Evolutionary conservation across 2,329 filamentous ascomycete genomes (phyloP).

Genomic region (Aspergillus melleus): DNA sequence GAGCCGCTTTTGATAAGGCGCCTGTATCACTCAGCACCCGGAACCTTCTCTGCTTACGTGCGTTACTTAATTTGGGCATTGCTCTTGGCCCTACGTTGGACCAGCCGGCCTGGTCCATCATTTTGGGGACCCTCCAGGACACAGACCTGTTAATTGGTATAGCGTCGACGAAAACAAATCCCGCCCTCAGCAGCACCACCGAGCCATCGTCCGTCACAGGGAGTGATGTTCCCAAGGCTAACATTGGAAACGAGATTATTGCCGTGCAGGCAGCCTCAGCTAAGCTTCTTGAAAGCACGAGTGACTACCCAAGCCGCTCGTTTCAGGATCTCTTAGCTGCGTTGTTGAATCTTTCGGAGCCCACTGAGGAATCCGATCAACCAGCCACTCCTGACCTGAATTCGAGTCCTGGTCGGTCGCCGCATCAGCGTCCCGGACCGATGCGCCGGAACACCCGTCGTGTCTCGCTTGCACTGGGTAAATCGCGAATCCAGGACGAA

Average conservation of each 20-base stretch:
- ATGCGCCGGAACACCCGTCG: slow-evolving; percentile 41
- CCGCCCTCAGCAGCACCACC: slow-evolving; percentile 24
- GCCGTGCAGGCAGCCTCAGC: slow-evolving; percentile 86
- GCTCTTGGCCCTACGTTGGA: slow-evolving; percentile 86
- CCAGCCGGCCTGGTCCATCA: slow-evolving; percentile 76
- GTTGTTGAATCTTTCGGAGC: slow-evolving; percentile 67
- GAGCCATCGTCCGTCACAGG: slow-evolving; percentile 27
- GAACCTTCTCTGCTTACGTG: slow-evolving; percentile 85
- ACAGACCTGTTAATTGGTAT: slow-evolving; percentile 78
- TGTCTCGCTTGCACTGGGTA: slow-evolving; percentile 43
- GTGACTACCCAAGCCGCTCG: slow-evolving; percentile 80
- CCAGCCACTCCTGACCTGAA: slow-evolving; percentile 51
- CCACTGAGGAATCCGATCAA: slow-evolving; percentile 46
- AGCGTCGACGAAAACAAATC: slow-evolving; percentile 33
- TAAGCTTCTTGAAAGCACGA: slow-evolving; percentile 85
- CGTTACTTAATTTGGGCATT: slow-evolving; percentile 92
- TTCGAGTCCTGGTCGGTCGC: slow-evolving; percentile 46
- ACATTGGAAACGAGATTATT: slow-evolving; percentile 76
- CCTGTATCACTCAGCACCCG: slow-evolving; percentile 71
- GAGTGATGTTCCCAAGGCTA: slow-evolving; percentile 55
- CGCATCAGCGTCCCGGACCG: slow-evolving; percentile 28
- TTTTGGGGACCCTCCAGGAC: slow-evolving; percentile 89
- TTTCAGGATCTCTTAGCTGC: slow-evolving; percentile 77
- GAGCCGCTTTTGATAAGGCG: slow-evolving; percentile 41
- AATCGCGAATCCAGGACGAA: slow-evolving; percentile 43